Evolutionary conservation across 2,329 filamentous ascomycete species (phyloP).

Genomic region (Exophiala oligosperma): DNA sequence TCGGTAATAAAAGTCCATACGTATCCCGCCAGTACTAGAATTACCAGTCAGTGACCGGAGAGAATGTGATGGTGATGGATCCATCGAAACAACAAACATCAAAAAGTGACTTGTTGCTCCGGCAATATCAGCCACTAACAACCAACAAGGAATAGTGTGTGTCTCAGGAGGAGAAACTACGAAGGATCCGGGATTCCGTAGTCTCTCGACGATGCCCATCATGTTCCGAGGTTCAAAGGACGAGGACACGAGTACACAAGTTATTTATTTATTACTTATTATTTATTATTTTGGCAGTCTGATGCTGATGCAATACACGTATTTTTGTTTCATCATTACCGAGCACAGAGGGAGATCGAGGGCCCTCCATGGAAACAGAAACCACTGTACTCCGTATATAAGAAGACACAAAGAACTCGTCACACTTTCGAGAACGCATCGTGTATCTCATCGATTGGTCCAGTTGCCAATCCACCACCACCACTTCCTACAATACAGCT

Average conservation of each 20-base stretch:
- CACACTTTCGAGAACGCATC: background rate
- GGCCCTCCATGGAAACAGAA: background rate
- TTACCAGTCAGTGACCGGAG: too few relatives aligned
- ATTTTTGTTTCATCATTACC: too few relatives aligned
- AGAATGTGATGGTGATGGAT: too few relatives aligned
- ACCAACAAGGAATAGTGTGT: background rate
- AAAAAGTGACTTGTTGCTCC: background rate
- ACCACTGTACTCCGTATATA: background rate
- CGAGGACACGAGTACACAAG: too few relatives aligned
- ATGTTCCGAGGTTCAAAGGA: background rate
- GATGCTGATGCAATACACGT: too few relatives aligned
- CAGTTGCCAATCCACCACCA: conserved; percentile 2
- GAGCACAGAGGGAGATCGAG: too few relatives aligned
- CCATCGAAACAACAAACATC: background rate
- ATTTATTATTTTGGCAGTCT: too few relatives aligned
- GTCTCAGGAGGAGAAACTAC: background rate
- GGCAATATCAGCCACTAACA: background rate
- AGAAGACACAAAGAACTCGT: background rate
- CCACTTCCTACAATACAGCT: background rate
- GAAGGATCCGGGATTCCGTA: too few relatives aligned
- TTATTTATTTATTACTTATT: too few relatives aligned
- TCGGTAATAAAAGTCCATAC: too few relatives aligned
- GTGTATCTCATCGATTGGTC: conserved; percentile 15
- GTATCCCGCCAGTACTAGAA: too few relatives aligned
- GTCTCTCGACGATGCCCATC: background rate